phyloP scores from a whole-genome alignment of 148 eudicot genomes.

The Selenicereus undatus region DNA sequence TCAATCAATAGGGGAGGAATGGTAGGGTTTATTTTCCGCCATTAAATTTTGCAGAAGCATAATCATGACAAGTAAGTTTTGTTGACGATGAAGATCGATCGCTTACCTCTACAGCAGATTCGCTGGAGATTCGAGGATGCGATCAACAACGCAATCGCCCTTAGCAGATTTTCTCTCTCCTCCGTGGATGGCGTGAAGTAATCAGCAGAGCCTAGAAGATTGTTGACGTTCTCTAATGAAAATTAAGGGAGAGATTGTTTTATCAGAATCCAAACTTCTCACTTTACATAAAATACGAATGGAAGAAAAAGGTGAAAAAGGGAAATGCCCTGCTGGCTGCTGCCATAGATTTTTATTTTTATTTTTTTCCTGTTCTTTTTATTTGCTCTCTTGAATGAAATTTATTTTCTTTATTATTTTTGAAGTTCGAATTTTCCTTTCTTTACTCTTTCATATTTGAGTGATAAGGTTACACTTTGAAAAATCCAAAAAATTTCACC shows the following conservation, averaged over 20 bases:
- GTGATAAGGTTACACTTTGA: too few species aligned
- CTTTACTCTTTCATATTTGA: too few species aligned
- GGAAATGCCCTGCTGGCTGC: not conserved
- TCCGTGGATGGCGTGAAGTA: not conserved
- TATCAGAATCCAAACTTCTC: not conserved
- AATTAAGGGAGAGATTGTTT: not conserved
- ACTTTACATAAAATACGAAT: not conserved
- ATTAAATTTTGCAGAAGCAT: not conserved
- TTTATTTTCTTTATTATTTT: too few species aligned
- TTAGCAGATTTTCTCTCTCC: not conserved
- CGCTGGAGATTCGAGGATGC: slow-evolving; percentile 4
- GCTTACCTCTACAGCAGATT: slow-evolving; percentile 17
- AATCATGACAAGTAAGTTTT: not conserved
- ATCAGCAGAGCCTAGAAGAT: not conserved
- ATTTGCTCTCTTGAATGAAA: too few species aligned
- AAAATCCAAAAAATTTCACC: too few species aligned
- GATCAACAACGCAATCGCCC: slow-evolving; percentile 16
- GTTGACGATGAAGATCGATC: slow-evolving; percentile 15
- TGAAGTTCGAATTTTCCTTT: too few species aligned
- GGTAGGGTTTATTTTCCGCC: not conserved
- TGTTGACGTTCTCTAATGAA: slow-evolving; percentile 14
- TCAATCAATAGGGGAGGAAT: not conserved
- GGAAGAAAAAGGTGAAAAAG: not conserved
- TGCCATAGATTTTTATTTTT: not conserved
- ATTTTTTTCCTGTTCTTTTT: not conserved